Base-by-base conservation (phyloP, 805 yeast genomes). In the Cyberlindnera suaveolens region DNA sequence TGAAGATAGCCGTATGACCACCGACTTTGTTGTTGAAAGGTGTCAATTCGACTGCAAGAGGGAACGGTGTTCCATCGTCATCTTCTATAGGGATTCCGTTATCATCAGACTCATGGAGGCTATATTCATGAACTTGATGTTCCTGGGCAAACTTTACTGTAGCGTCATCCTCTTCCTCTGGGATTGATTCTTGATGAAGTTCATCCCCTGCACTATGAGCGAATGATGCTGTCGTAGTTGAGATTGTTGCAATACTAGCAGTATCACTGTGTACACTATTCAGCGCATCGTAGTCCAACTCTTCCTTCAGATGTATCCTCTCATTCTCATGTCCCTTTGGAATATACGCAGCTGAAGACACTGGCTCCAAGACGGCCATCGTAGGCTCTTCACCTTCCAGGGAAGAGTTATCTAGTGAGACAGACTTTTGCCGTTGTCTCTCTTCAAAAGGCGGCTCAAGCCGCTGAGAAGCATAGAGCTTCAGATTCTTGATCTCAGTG, bases 11-110 rank as follows among this genome's bases (percentile, higher is more conserved):
- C 0, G 97, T 91, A 61, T 93, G 99, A 0, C 99, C 99, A 7
- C 99, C 99, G 18, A 93, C 98, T 58, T 86, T 89, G 60, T 93
- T 89, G 43, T 82, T 81, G 65, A 90, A 91, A 2, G 98, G 98
- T 42, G 86, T 78, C 45, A 91, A 66, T 60, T 91, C 97, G 1
- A 90, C 96, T 1, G 96, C 85, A 27, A 88, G 64, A 3, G 89
- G 85, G 51, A 71, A 84, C 34, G 70, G 66, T 6, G 65, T 58
- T 6, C 56, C 61, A 9, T 54, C 58, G 3, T 51, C 57, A 1
- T 51, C 56, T 5, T 54, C 50, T 8, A 40, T 31, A 11, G 33
- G 36, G 10, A 33, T 34, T 38, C 18, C 33, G 17, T 31, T 15
- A 31, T n/a, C 16, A n/a, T 13, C 16, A n/a, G 33, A 20, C 33